Conservation (phyloP, 2,329 filamentous ascomycete genomes). For the Mycocentrospora acerina region DNA sequence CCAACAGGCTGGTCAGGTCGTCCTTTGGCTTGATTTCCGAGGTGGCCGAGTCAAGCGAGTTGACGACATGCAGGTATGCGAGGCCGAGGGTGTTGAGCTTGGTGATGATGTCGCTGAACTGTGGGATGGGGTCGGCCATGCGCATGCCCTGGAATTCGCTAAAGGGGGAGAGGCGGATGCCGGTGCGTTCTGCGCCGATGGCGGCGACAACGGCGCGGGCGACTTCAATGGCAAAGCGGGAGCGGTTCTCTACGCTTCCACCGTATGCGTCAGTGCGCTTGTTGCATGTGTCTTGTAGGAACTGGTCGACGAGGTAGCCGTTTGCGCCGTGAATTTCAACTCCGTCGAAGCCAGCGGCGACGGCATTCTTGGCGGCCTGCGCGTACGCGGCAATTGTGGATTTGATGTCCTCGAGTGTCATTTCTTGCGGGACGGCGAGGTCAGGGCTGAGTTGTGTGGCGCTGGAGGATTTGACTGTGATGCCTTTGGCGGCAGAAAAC, state of each 20-base stretch:
- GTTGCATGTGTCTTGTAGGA: conserved; percentile 62
- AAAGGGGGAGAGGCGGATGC: conserved; percentile 63
- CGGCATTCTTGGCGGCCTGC: conserved; percentile 47
- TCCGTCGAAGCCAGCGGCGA: conserved; percentile 61
- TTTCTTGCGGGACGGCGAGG: conserved; percentile 44
- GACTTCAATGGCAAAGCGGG: conserved; percentile 57
- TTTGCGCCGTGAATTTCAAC: conserved; percentile 62
- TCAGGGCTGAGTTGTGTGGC: conserved; percentile 40
- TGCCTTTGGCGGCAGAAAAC: conserved; percentile 38
- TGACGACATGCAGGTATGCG: conserved; percentile 54
- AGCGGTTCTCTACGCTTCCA: conserved; percentile 54
- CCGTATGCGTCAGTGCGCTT: conserved; percentile 53
- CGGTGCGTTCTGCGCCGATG: conserved; percentile 59
- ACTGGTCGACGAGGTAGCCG: conserved; percentile 68
- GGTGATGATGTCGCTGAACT: conserved; percentile 61
- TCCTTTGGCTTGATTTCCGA: conserved; percentile 26
- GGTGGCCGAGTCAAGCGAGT: conserved; percentile 56
- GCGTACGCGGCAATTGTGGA: conserved; percentile 43
- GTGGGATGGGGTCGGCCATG: conserved; percentile 63
- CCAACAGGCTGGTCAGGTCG: conserved; percentile 24
- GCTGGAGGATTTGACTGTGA: conserved; percentile 36
- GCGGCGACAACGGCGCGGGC: conserved; percentile 53
- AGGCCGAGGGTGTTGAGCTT: conserved; percentile 56
- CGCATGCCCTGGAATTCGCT: conserved; percentile 64
- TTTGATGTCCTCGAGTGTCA: conserved; percentile 45